Base-by-base conservation (phyloP, 1,139 yeast genomes). In the Candida freyschussii region DNA sequence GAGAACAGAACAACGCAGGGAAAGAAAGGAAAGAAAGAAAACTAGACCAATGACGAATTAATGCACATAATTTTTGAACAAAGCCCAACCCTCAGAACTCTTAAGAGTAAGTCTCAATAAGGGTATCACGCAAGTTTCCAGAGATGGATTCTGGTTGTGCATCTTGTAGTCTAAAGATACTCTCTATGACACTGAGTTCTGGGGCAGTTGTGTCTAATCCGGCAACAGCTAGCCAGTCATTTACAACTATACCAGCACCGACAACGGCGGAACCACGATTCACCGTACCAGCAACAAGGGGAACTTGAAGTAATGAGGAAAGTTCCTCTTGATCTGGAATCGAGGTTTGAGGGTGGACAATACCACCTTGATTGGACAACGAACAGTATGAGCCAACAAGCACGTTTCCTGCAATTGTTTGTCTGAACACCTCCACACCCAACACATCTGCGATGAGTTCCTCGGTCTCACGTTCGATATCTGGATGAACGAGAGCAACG, bases 181-280 rank as follows among this genome's bases (percentile, higher is more conserved):
- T 83, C 67, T 93, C 98, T 49, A 93, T 75, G 41, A 93, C 98
- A 48, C 95, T 86, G 55, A 93, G 72, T 65, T 93, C 99, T 30
- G 98, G 97, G 30, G 98, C 98, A 45, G 98, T 89, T 40, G 98
- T 91, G 63, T 91, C 98, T 50, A 85, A 73, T 45, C 99, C 99
- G 29, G 96, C 74, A 32, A 93, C 97, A 21, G 97, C 94, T 46
- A 91, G 70, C 95, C 96, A 93, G 67, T 93, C 99, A 58, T 93
- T 93, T 31, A 89, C 98, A 32, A 93, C 97, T 79, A 91, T 78
- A 48, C 98, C 98, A 30, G 97, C 97, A 53, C 98, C 98, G 44
- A 93, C 95, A 32, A 91, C 97, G 9, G 95, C 67, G 17, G 95
- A 84, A 62, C 99, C 99, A 63, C 98, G 81, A 69, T 93, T 93